A percentile compares a stretch with the other conserved stretches of the same genome.
Conservation (phyloP, 805 yeast species). For the Cyberlindnera saturnus region DNA sequence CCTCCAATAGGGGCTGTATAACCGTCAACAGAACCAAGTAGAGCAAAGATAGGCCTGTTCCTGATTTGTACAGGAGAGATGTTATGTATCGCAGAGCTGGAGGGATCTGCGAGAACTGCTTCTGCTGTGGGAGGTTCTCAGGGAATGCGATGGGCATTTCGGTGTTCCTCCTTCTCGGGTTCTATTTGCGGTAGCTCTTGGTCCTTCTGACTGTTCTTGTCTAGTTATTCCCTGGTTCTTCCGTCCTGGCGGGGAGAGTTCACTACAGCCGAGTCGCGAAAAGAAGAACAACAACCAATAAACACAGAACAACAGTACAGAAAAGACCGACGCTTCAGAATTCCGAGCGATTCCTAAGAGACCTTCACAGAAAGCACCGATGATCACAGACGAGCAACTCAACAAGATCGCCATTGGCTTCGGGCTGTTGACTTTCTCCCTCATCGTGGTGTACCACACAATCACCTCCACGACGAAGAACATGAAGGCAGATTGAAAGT, state of each 20-base stretch:
- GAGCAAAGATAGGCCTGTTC: conserved; percentile 25
- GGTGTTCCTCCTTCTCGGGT: not conserved
- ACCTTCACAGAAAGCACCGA: conserved; percentile 21
- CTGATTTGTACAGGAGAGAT: conserved; percentile 30
- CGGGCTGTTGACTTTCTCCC: conserved; percentile 65
- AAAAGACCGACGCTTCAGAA: not conserved
- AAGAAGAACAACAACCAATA: no score
- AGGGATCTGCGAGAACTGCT: conserved; percentile 10
- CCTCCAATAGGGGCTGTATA: conserved; percentile 35
- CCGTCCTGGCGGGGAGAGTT: not conserved
- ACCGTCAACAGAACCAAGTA: conserved; percentile 28
- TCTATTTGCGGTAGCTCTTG: no score
- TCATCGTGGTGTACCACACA: conserved; percentile 70
- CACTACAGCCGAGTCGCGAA: no score
- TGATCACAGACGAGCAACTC: conserved; percentile 83
- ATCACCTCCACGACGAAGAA: conserved; percentile 41
- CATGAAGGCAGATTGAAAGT: conserved; percentile 2
- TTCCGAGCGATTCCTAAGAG: not conserved
- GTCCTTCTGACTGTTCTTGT: not conserved
- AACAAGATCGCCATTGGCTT: conserved; percentile 65
- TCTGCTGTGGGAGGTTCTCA: conserved; percentile 11
- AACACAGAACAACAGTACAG: not conserved
- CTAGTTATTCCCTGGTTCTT: no score
- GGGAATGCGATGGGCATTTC: conserved; percentile 16
- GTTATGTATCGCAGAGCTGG: conserved; percentile 21